Evolutionary conservation across 2,329 filamentous ascomycete genomes (phyloP).

Genomic region (Huntiella decipiens): DNA sequence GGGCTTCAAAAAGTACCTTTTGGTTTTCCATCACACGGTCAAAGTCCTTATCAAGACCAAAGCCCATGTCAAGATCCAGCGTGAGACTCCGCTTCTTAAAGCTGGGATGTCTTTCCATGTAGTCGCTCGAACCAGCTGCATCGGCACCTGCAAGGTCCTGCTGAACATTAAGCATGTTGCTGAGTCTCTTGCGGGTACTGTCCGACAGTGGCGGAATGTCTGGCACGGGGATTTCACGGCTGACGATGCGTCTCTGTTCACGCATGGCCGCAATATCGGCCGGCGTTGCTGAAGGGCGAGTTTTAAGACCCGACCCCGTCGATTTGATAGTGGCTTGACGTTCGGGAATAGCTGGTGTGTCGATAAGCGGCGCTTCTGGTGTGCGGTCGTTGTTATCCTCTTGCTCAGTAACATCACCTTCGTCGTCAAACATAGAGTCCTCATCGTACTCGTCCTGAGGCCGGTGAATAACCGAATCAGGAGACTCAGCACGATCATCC

Average conservation of each 20-base stretch:
- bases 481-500: slow-evolving; percentile 49
- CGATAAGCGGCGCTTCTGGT: slow-evolving; percentile 24
- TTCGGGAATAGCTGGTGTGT: slow-evolving; percentile 55
- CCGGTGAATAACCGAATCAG: slow-evolving; percentile 79
- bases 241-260: slow-evolving; percentile 68
- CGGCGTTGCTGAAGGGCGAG: slow-evolving; percentile 70
- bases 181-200: slow-evolving; percentile 34
- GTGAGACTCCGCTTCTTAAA: slow-evolving; percentile 71
- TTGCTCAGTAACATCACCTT: slow-evolving; percentile 18
- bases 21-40: slow-evolving; percentile 87
- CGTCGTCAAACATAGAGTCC: slow-evolving; percentile 13
- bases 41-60: slow-evolving; percentile 82
- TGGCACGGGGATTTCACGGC: slow-evolving; percentile 49
- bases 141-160: slow-evolving; percentile 19
- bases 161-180: slow-evolving; percentile 30
- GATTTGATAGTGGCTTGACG: slow-evolving; percentile 76
- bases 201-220: slow-evolving; percentile 27
- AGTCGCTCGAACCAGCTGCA: slow-evolving; percentile 19
- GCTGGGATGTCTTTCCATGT: slow-evolving; percentile 45
- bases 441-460: slow-evolving; percentile 29
- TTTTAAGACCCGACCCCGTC: slow-evolving; percentile 71
- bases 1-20: slow-evolving; percentile 55
- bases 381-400: slow-evolving; percentile 10
- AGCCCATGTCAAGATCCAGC: slow-evolving; percentile 60
- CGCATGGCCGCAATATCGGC: slow-evolving; percentile 72